Base-by-base conservation (phyloP, 495 filamentous ascomycete genomes). In the Xylaria palmicola region DNA sequence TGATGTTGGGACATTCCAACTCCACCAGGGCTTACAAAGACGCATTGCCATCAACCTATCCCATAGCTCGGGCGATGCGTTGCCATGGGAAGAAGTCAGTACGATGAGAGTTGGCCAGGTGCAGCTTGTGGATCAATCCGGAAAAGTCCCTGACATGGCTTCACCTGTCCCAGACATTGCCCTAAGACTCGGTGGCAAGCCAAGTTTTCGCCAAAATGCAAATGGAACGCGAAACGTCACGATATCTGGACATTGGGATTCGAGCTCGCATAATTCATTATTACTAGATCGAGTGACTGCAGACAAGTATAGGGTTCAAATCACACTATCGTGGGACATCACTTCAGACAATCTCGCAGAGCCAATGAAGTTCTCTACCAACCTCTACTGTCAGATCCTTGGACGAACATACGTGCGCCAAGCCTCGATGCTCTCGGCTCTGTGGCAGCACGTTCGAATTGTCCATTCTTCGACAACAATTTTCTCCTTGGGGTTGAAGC, bases 1-100 rank as follows among this genome's bases (percentile, higher is more conserved):
- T 13, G 94, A 98, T 73, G 78, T 82, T 6, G 95, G 94, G 13
- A 88, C 89, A 15, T 98, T 93, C 67, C 95, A 99, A 72, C 81
- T 99, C 13, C 95, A 96, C 64, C 94, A 99, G 72, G 94, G 94
- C 9, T 77, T 99, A 51, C 94, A 99, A 72, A 84, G 94, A 63
- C 87, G 94, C 0, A 85, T 99, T 48, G 84, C 90, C 32, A 83
- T 98, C 72, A 91, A 86, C 62, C 74, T 98, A 19, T 90, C 90
- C 0, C 92, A 97, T 64, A 96, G 88, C 66, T 97, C 92, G 0
- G 90, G 90, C 39, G 89, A 96, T 55, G 86, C 86, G 4, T 76
- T 98, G 49, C 88, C 89, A 22, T 98, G 93, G 93, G 82, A 91
- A 62, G 88, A 94, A 60, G 84, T 97, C 24, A 80, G 77, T 26